Evolutionary conservation across 345 rosid genomes (phyloP).

Genomic region (Aquilaria yunnanensis): DNA sequence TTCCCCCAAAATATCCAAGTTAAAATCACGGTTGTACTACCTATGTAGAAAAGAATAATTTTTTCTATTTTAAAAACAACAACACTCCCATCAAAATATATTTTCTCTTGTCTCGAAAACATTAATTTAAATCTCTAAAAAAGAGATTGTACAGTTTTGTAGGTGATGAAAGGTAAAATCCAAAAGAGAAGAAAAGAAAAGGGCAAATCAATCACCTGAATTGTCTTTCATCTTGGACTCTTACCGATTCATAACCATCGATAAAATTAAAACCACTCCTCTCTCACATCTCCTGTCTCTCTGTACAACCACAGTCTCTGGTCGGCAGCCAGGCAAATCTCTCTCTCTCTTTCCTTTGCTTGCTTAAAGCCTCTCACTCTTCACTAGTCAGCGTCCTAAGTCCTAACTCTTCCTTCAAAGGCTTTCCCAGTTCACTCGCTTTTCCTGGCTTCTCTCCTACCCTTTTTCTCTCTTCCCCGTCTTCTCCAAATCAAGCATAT

Average conservation of each 20-base stretch:
- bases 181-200: not conserved
- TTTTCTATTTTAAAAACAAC: too few species aligned
- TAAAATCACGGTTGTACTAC: too few species aligned
- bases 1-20: too few species aligned
- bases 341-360: slow-evolving; percentile 6
- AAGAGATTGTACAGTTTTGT: too few species aligned
- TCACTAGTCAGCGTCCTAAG: not conserved
- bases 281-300: not conserved
- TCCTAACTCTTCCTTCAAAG: not conserved
- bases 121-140: too few species aligned
- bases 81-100: too few species aligned
- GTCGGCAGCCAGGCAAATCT: slow-evolving; percentile 19
- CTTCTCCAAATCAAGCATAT: not conserved
- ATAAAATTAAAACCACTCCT: slow-evolving; percentile 1
- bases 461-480: not conserved
- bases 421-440: slow-evolving; percentile 1
- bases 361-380: slow-evolving; percentile 6
- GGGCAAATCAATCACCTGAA: slow-evolving; percentile 23
- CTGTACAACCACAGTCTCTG: slow-evolving; percentile 12
- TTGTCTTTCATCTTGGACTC: slow-evolving; percentile 23
- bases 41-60: too few species aligned
- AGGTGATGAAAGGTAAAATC: not conserved
- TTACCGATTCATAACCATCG: slow-evolving; percentile 11
- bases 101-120: too few species aligned
- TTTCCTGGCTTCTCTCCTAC: not conserved